Evolutionary conservation across 331 rosid species (phyloP).

Genomic region (Rosa hybrid): DNA sequence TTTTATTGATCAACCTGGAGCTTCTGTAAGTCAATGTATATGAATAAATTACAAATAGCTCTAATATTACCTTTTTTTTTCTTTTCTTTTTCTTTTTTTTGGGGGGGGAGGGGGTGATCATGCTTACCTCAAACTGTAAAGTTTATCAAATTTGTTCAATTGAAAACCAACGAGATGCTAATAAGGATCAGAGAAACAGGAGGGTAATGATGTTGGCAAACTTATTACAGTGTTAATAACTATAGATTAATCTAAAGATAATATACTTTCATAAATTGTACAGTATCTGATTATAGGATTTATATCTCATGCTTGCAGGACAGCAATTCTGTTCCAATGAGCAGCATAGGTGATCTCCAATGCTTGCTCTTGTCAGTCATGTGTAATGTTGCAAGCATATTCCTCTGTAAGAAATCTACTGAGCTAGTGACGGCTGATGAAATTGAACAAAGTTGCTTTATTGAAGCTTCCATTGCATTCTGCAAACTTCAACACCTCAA

Average conservation of each 20-base stretch:
- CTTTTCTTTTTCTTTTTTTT: too few species aligned
- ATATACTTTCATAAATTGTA: constrained; percentile 22
- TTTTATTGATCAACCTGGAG: constrained; percentile 54
- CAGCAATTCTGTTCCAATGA: constrained; percentile 41
- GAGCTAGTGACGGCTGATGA: constrained; percentile 51
- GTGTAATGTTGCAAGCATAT: constrained; percentile 63
- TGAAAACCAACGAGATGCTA: not conserved
- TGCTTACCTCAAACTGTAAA: not conserved
- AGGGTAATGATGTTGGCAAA: not conserved
- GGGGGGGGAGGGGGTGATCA: too few species aligned
- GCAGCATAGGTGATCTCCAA: constrained; percentile 72
- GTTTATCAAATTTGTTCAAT: too few species aligned
- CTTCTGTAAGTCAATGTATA: constrained; percentile 59
- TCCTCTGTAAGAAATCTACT: constrained; percentile 56
- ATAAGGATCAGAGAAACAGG: not conserved
- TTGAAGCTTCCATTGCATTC: constrained; percentile 77
- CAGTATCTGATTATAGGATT: constrained; percentile 9
- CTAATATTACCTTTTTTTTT: not conserved
- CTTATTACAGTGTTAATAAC: not conserved
- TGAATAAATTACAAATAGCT: not conserved
- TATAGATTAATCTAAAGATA: not conserved
- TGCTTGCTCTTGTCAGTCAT: constrained; percentile 76
- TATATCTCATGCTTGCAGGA: constrained; percentile 54
- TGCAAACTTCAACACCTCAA: constrained; percentile 94
- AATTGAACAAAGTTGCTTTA: constrained; percentile 73